Percentiles rank a stretch among this genome's conserved stretches.
These are phyloP conservation scores for Mariannaea sp. DNA, from an alignment of 2,329 filamentous ascomycete species.

Conservation along the genomic window DNA sequence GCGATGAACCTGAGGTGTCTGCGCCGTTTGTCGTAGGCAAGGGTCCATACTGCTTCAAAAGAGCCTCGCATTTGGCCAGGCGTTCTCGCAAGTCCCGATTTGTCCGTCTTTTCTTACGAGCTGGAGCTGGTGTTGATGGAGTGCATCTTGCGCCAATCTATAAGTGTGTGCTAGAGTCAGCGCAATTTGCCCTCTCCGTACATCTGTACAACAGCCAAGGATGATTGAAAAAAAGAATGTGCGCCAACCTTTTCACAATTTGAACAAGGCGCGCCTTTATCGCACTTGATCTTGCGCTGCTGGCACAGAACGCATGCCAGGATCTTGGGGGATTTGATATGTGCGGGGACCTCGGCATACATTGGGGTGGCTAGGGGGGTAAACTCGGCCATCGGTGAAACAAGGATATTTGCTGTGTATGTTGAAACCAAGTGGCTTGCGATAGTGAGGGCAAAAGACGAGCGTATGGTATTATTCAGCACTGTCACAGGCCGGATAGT, in stretches of 20 bases:
- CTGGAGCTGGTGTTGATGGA: conserved; percentile 36
- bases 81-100: conserved; percentile 38
- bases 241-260: conserved; percentile 20
- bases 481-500: too few relatives aligned
- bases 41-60: conserved; percentile 27
- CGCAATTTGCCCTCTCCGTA: too few relatives aligned
- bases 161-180: too few relatives aligned
- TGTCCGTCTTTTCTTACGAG: conserved; percentile 36
- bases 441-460: too few relatives aligned
- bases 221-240: too few relatives aligned
- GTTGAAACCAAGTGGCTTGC: too few relatives aligned
- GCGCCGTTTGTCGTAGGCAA: not conserved
- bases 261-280: conserved; percentile 11
- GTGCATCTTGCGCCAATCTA: conserved; percentile 27
- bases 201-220: too few relatives aligned
- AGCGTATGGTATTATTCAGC: too few relatives aligned
- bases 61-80: conserved; percentile 31
- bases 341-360: conserved; percentile 2
- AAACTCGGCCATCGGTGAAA: too few relatives aligned
- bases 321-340: conserved; percentile 4
- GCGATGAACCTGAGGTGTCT: not conserved
- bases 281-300: conserved; percentile 13
- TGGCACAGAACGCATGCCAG: conserved; percentile 16
- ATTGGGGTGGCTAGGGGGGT: not conserved
- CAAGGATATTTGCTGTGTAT: not conserved